phyloP scores from a whole-genome alignment of 305 asterid genomes.

The Plantago coronopus region DNA sequence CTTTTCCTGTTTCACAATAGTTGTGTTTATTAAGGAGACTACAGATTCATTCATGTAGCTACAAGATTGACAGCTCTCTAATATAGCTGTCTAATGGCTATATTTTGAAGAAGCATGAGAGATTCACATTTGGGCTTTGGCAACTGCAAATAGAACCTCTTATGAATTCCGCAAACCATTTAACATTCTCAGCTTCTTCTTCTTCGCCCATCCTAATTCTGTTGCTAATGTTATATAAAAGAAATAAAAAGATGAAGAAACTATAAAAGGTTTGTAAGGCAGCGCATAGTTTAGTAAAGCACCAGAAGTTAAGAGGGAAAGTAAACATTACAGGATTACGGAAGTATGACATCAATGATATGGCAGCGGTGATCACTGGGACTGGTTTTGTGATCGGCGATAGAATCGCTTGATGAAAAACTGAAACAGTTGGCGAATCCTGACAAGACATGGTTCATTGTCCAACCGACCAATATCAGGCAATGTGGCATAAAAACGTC shows the following conservation, averaged over 20 bases:
- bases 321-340: conserved; percentile 56
- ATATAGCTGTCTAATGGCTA: no score
- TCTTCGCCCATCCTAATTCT: no score
- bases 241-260: neutral
- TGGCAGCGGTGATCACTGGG: conserved; percentile 67
- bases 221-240: neutral
- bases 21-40: no score
- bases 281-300: neutral
- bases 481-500: conserved; percentile 18
- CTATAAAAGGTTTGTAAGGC: no score
- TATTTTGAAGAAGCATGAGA: no score
- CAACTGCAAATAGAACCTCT: no score
- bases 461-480: conserved; percentile 8
- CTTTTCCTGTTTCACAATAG: no score
- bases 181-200: no score
- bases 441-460: conserved; percentile 35
- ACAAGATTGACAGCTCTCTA: no score
- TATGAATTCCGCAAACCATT: no score
- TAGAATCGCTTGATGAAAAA: conserved; percentile 63
- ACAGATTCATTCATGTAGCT: no score
- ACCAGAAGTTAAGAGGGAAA: conserved; percentile 21
- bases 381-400: conserved; percentile 70
- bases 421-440: conserved; percentile 46
- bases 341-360: conserved; percentile 73
- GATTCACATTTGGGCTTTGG: no score